These are phyloP conservation scores for Pestalotiopsis sp. DNA, from an alignment of 2,329 filamentous ascomycete species.

Conservation along the genomic window DNA sequence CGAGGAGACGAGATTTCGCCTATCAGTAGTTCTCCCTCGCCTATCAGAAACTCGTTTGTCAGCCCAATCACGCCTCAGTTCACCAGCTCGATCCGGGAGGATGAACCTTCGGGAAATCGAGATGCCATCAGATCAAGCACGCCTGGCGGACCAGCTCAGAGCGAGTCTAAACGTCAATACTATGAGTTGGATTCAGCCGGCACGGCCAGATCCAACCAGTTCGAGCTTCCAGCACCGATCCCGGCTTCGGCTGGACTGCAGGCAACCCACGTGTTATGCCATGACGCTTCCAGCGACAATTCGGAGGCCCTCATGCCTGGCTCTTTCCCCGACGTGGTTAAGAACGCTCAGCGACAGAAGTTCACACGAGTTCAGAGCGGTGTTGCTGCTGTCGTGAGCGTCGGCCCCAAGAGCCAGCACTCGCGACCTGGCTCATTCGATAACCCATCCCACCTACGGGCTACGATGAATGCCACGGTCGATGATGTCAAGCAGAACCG, in stretches of 20 bases:
- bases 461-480: slow-evolving; percentile 16
- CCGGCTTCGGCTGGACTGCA: no score
- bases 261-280: no score
- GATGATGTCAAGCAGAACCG: slow-evolving; percentile 15
- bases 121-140: neutral
- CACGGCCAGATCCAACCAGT: neutral
- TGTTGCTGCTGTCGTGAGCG: neutral
- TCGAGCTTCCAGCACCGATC: slow-evolving; percentile 10
- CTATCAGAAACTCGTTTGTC: neutral
- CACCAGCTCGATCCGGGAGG: neutral
- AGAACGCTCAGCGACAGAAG: slow-evolving; percentile 1
- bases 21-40: neutral
- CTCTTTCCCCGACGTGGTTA: neutral
- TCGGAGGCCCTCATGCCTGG: slow-evolving; percentile 10
- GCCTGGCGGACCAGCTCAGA: neutral
- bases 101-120: neutral
- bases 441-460: neutral
- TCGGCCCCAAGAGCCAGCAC: neutral
- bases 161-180: slow-evolving; percentile 15
- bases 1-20: neutral
- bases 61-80: slow-evolving; percentile 11
- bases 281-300: neutral
- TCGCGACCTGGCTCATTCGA: neutral
- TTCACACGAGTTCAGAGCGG: slow-evolving; percentile 6
- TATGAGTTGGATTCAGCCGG: slow-evolving; percentile 24